Percentiles rank a stretch among this genome's conserved stretches.
Evolutionary conservation across 768 basidiomycete genomes (phyloP).

Genomic region (Xerocomellus intermedius): DNA sequence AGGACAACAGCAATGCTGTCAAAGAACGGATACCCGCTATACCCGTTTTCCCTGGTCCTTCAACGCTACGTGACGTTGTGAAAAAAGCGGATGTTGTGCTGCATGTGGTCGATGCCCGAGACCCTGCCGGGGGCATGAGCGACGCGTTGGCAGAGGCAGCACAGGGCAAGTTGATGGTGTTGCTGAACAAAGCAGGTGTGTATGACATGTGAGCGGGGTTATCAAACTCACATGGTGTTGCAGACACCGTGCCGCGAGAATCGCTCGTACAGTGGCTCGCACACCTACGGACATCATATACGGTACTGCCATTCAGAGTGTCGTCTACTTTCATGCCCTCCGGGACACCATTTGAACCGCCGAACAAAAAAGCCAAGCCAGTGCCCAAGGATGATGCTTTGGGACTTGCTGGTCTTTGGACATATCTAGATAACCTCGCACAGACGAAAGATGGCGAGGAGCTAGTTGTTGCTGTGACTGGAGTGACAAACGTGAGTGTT

Average conservation of each 20-base stretch:
- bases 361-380: slow-evolving; percentile 48
- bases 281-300: slow-evolving; percentile 56
- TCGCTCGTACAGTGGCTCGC: slow-evolving; percentile 66
- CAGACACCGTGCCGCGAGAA: slow-evolving; percentile 82
- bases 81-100: slow-evolving; percentile 77
- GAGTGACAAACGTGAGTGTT: slow-evolving; percentile 72
- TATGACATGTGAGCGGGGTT: slow-evolving; percentile 10
- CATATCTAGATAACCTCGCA: slow-evolving; percentile 47
- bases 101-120: slow-evolving; percentile 81
- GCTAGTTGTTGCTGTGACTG: slow-evolving; percentile 74
- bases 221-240: background rate
- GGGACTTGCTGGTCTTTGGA: slow-evolving; percentile 53
- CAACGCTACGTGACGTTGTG: slow-evolving; percentile 45
- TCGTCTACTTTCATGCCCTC: slow-evolving; percentile 64
- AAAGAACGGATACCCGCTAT: slow-evolving; percentile 13
- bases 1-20: background rate
- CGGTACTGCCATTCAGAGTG: slow-evolving; percentile 71
- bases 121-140: slow-evolving; percentile 73
- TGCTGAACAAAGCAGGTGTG: slow-evolving; percentile 88
- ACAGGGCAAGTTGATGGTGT: slow-evolving; percentile 52
- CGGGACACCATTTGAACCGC: slow-evolving; percentile 20
- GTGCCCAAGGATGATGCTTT: slow-evolving; percentile 53
- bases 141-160: slow-evolving; percentile 51
- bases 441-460: slow-evolving; percentile 45
- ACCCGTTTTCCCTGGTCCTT: slow-evolving; percentile 28